These are phyloP conservation scores for Phlyctochytrium bullatum DNA, from an alignment of 192 early-diverging fungal species.

Conservation along the genomic window DNA sequence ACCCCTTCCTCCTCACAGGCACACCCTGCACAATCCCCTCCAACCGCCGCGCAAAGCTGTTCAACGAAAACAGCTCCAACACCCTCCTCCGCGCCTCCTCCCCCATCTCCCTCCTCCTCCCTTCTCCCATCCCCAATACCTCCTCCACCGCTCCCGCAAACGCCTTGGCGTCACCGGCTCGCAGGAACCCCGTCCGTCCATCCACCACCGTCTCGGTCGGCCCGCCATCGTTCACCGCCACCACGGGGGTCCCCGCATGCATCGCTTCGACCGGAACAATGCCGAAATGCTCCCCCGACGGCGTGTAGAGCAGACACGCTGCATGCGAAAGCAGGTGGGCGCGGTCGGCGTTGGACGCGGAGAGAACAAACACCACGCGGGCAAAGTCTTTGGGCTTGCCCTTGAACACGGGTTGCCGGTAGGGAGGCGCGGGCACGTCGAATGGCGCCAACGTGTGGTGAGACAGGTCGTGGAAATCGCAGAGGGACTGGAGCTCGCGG, in stretches of 20 bases:
- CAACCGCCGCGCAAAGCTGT: slow-evolving; percentile 65
- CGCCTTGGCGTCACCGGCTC: slow-evolving; percentile 50
- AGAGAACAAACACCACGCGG: slow-evolving; percentile 83
- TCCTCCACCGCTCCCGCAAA: slow-evolving; percentile 65
- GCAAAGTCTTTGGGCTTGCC: slow-evolving; percentile 3
- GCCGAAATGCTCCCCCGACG: slow-evolving; percentile 91
- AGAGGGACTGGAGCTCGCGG: slow-evolving; percentile 63
- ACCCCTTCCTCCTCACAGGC: no score
- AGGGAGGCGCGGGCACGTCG: background rate
- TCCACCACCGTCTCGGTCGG: slow-evolving; percentile 79
- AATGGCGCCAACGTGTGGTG: slow-evolving; percentile 39
- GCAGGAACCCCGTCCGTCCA: slow-evolving; percentile 73
- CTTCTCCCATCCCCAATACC: slow-evolving; percentile 42
- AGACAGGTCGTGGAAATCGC: slow-evolving; percentile 43
- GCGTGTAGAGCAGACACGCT: slow-evolving; percentile 79
- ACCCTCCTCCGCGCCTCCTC: slow-evolving; percentile 61
- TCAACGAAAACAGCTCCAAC: slow-evolving; percentile 59
- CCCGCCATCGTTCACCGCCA: slow-evolving; percentile 83
- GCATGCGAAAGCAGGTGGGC: slow-evolving; percentile 65
- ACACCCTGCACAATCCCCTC: slow-evolving; percentile 71
- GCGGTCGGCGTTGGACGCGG: slow-evolving; percentile 80
- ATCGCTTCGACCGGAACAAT: slow-evolving; percentile 97
- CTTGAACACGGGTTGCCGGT: no score
- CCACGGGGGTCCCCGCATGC: slow-evolving; percentile 82
- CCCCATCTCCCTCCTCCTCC: slow-evolving; percentile 56